A percentile compares a stretch with the other conserved stretches of the same genome.
These are phyloP conservation scores for Coleophoma crateriformis DNA, from an alignment of 2,329 filamentous ascomycete species.

Conservation along the genomic window DNA sequence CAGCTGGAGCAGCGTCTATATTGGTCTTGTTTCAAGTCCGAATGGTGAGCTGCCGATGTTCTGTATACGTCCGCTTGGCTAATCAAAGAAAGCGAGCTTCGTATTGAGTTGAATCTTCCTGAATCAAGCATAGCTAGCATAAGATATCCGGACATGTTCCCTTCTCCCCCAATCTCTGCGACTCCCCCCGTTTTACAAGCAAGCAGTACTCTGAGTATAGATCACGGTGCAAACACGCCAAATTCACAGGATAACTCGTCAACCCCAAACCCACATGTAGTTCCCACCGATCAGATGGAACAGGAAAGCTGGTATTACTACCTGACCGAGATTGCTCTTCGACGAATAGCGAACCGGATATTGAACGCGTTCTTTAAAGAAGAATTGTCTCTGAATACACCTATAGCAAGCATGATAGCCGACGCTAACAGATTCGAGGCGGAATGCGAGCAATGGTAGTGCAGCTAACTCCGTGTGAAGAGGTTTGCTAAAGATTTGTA, in stretches of 20 bases:
- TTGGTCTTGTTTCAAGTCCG: slow-evolving; percentile 38
- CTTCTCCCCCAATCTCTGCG: slow-evolving; percentile 17
- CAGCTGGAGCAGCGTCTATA: slow-evolving; percentile 34
- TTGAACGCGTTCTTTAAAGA: slow-evolving; percentile 27
- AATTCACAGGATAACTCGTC: not conserved
- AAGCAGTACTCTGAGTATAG: not conserved
- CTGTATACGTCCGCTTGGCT: too few species aligned
- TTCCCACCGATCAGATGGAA: slow-evolving; percentile 13
- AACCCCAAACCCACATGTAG: not conserved
- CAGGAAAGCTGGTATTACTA: slow-evolving; percentile 39
- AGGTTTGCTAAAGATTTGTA: not conserved
- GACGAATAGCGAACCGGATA: slow-evolving; percentile 35
- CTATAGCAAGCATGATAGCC: not conserved
- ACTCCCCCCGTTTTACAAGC: not conserved
- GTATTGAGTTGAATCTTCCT: slow-evolving; percentile 32
- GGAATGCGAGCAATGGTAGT: not conserved
- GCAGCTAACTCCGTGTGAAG: not conserved
- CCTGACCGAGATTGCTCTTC: slow-evolving; percentile 34
- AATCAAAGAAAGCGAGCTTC: slow-evolving; percentile 22
- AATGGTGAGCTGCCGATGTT: slow-evolving; percentile 17
- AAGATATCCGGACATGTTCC: slow-evolving; percentile 28
- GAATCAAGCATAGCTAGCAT: slow-evolving; percentile 29
- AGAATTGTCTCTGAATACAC: not conserved
- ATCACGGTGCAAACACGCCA: not conserved
- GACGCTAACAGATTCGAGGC: not conserved